phyloP scores from a whole-genome alignment of 768 basidiomycete genomes.

The Daedaleopsis nitida region DNA sequence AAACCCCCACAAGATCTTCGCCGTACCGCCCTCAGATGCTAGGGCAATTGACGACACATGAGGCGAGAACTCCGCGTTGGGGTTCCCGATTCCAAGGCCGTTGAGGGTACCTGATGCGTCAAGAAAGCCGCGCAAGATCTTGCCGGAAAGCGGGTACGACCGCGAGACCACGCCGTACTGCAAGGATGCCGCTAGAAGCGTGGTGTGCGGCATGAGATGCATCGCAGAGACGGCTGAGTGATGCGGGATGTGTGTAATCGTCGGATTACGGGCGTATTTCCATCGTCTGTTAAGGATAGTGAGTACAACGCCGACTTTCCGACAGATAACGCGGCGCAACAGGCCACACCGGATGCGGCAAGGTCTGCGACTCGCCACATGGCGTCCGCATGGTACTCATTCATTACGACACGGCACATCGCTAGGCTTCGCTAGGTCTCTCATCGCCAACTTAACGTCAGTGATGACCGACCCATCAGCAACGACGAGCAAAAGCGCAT shows the following conservation, averaged over 20 bases:
- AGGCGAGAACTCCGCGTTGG: conserved; percentile 73
- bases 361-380: background rate
- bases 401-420: too few relatives aligned
- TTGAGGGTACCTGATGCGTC: conserved; percentile 61
- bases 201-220: conserved; percentile 57
- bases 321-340: background rate
- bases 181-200: conserved; percentile 63
- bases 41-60: conserved; percentile 62
- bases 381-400: background rate
- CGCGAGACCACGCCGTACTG: conserved; percentile 73
- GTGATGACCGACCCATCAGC: too few relatives aligned
- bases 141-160: conserved; percentile 70
- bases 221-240: conserved; percentile 57
- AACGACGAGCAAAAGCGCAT: too few relatives aligned
- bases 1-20: conserved; percentile 75
- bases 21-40: conserved; percentile 63
- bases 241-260: conserved; percentile 65
- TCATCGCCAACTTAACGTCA: too few relatives aligned
- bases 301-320: conserved; percentile 4
- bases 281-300: conserved; percentile 54
- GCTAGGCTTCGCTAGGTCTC: too few relatives aligned
- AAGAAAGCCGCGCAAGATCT: conserved; percentile 68
- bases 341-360: background rate
- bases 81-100: conserved; percentile 69
- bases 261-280: conserved; percentile 61